phyloP scores from a whole-genome alignment of 306 rosid species.

The Cucumis hystrix region DNA sequence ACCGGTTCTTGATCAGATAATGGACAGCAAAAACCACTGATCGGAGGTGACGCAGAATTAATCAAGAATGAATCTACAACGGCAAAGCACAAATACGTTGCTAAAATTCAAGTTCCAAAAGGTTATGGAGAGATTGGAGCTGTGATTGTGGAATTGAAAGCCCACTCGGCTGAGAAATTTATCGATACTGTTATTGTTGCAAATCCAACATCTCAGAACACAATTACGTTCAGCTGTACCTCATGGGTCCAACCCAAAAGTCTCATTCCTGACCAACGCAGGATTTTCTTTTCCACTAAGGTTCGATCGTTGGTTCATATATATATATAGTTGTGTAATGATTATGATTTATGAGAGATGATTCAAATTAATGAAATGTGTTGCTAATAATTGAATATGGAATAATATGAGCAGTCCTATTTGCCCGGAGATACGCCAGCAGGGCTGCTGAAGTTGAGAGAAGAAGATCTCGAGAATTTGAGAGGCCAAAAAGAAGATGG shows the following conservation, averaged over 20 bases:
- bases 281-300: background rate
- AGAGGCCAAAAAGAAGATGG: constrained; percentile 14
- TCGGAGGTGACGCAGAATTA: background rate
- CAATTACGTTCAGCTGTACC: background rate
- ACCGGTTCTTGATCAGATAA: background rate
- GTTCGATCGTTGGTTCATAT: background rate
- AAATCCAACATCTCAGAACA: background rate
- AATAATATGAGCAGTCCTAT: constrained; percentile 17
- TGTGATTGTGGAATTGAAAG: background rate
- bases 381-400: too few species aligned
- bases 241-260: constrained; percentile 1
- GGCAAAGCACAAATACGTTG: background rate
- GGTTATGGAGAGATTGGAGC: background rate
- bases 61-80: background rate
- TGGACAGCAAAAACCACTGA: background rate
- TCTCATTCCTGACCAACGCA: background rate
- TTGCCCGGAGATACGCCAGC: constrained; percentile 30
- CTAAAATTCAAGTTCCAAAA: background rate
- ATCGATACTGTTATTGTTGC: background rate
- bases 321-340: too few species aligned
- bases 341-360: too few species aligned
- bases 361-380: too few species aligned
- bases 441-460: constrained; percentile 22
- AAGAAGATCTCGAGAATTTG: constrained; percentile 20
- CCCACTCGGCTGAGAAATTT: background rate